A percentile compares a stretch with the other conserved stretches of the same genome.
Evolutionary conservation across 169 alveolate species (phyloP).

Genomic region (Perkinsus marinus): DNA sequence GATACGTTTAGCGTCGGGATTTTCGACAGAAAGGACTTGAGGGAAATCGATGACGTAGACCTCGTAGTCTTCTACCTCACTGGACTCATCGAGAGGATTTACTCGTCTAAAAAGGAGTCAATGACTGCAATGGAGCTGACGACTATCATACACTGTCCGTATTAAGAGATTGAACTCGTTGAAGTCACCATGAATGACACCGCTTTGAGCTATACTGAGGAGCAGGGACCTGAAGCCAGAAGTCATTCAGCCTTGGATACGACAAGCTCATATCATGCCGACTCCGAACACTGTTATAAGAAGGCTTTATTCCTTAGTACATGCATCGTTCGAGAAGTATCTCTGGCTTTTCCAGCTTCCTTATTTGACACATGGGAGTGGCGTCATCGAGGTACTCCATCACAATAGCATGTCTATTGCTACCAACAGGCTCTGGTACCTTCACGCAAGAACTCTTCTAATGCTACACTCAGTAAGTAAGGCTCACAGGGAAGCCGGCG

Average conservation of each 20-base stretch:
- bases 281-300: too few relatives aligned
- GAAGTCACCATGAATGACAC: constrained; percentile 96
- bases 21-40: constrained; percentile 86
- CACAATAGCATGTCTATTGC: constrained; percentile 92
- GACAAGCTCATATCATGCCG: too few relatives aligned
- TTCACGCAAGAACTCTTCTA: background rate
- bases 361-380: constrained; percentile 75
- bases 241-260: too few relatives aligned
- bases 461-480: background rate
- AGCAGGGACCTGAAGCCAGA: constrained; percentile 49
- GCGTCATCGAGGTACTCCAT: constrained; percentile 86
- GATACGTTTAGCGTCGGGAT: constrained; percentile 81
- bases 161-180: constrained; percentile 91
- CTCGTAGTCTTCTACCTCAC: constrained; percentile 14
- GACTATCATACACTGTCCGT: background rate
- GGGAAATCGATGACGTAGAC: constrained; percentile 82
- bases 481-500: constrained; percentile 73
- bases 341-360: constrained; percentile 52
- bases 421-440: constrained; percentile 88
- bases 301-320: background rate
- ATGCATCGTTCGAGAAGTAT: background rate
- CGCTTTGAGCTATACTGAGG: constrained; percentile 74
- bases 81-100: background rate
- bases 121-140: background rate
- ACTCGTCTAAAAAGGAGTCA: background rate